A percentile compares a stretch with the other conserved stretches of the same genome.
These are phyloP conservation scores for Galeopsis tetrahit DNA, from an alignment of 257 asterid species.

Conservation along the genomic window DNA sequence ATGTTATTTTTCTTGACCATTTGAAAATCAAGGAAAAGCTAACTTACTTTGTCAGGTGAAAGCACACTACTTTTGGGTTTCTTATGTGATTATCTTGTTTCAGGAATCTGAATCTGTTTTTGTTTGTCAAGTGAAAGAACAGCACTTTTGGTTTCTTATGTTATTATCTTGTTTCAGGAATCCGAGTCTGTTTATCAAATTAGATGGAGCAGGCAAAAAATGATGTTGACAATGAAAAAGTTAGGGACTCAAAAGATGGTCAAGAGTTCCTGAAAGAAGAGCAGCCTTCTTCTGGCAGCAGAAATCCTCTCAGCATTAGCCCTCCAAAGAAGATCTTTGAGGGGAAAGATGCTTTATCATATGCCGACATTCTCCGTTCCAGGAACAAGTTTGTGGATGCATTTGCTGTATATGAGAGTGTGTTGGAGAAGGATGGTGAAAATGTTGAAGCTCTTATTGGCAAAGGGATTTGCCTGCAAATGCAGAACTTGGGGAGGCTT, in stretches of 20 bases:
- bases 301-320: conserved; percentile 47
- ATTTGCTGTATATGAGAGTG: conserved; percentile 71
- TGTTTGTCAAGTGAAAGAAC: conserved; percentile 16
- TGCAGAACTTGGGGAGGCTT: conserved; percentile 81
- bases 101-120: conserved; percentile 35
- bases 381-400: conserved; percentile 91
- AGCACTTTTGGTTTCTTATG: conserved; percentile 19
- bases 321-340: conserved; percentile 56
- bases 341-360: conserved; percentile 76
- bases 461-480: conserved; percentile 94
- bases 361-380: conserved; percentile 90
- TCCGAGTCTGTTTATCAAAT: conserved; percentile 33
- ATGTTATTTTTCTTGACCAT: conserved; percentile 15
- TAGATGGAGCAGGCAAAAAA: conserved; percentile 66
- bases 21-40: background rate
- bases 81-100: conserved; percentile 29
- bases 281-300: conserved; percentile 52
- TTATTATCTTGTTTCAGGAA: conserved; percentile 37
- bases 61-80: background rate
- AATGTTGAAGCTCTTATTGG: conserved; percentile 90
- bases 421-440: conserved; percentile 70
- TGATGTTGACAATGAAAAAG: conserved; percentile 55
- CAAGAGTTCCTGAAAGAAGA: conserved; percentile 48
- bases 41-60: conserved; percentile 16
- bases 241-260: conserved; percentile 44